A percentile compares a stretch with the other conserved stretches of the same genome.
Evolutionary conservation across 2,329 filamentous ascomycete species (phyloP).

Genomic region (Sclerotinia borealis): DNA sequence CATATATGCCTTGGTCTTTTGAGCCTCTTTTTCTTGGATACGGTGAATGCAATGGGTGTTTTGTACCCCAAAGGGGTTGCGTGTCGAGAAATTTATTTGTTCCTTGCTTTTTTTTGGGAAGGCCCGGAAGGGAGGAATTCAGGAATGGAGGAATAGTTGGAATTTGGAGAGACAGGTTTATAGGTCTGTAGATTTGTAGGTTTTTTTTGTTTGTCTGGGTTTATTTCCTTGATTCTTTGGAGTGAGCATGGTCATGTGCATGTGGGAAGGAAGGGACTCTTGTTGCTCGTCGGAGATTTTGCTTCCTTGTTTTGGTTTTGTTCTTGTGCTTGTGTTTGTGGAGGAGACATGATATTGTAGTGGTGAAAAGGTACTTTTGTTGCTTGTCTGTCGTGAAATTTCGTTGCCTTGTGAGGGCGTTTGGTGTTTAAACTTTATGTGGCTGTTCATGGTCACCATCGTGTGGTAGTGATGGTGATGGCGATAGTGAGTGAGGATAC

Average conservation of each 20-base stretch:
- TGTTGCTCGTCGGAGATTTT: not conserved
- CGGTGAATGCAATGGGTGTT: not conserved
- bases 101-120: not conserved
- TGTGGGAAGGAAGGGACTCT: not conserved
- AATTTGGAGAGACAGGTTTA: no score
- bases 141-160: no score
- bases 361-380: not conserved
- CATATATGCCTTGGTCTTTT: no score
- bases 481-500: not conserved
- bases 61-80: no score
- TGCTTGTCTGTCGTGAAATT: not conserved
- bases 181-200: no score
- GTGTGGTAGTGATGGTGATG: not conserved
- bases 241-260: no score
- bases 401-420: not conserved
- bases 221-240: not conserved
- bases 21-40: not conserved
- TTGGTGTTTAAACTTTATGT: no score
- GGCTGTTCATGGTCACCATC: not conserved
- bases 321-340: no score
- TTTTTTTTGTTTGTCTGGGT: not conserved
- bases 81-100: not conserved
- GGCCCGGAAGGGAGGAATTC: no score
- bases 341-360: no score
- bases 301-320: not conserved